These are phyloP conservation scores for Suillus variegatus DNA, from an alignment of 768 basidiomycete genomes.

Conservation along the genomic window DNA sequence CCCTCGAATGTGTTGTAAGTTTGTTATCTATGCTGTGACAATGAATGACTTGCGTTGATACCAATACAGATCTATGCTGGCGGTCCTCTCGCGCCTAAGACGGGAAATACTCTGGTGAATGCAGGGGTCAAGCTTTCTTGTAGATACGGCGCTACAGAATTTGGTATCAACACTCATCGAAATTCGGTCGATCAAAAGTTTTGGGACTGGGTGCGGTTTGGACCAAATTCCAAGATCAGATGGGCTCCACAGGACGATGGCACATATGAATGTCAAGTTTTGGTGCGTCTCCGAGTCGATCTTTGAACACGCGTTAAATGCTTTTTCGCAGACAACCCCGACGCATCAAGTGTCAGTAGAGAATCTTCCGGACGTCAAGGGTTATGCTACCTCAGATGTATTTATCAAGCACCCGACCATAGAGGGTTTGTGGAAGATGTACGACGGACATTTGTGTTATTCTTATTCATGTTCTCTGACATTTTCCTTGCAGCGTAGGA, in stretches of 20 bases:
- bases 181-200: conserved; percentile 16
- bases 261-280: conserved; percentile 3
- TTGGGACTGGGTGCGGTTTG: conserved; percentile 39
- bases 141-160: conserved; percentile 40
- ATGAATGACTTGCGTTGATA: too few relatives aligned
- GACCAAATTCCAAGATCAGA: conserved; percentile 20
- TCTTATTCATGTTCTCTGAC: neutral
- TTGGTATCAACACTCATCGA: conserved; percentile 10
- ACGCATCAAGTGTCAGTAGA: too few relatives aligned
- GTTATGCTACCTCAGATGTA: too few relatives aligned
- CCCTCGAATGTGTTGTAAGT: conserved; percentile 32
- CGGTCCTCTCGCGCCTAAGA: too few relatives aligned
- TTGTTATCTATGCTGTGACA: neutral
- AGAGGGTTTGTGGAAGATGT: conserved; percentile 34
- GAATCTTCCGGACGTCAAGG: too few relatives aligned
- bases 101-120: too few relatives aligned
- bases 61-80: too few relatives aligned
- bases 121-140: too few relatives aligned
- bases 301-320: too few relatives aligned
- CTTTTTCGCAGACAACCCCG: too few relatives aligned
- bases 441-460: conserved; percentile 1
- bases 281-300: too few relatives aligned
- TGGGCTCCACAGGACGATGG: conserved; percentile 35
- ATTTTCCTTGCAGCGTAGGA: conserved; percentile 20
- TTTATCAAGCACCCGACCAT: too few relatives aligned